phyloP scores from a whole-genome alignment of 129 eudicot species.

The Solidago caesia region DNA sequence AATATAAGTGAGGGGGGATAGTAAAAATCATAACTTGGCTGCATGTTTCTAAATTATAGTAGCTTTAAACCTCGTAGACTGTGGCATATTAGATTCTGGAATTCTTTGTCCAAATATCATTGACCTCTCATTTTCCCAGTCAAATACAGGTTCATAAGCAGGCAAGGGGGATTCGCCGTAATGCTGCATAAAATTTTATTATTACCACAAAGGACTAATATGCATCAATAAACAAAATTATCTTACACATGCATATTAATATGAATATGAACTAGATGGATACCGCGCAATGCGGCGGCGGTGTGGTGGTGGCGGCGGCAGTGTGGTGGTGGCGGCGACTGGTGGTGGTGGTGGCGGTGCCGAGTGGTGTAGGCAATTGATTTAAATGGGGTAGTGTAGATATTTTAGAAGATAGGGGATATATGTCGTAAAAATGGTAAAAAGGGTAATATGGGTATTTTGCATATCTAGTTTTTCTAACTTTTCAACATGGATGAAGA shows the following conservation, averaged over 20 bases:
- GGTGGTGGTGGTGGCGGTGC: too few species aligned
- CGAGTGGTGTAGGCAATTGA: too few species aligned
- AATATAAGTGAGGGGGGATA: neutral
- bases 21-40: constrained; percentile 1
- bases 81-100: constrained; percentile 70
- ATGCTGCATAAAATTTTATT: constrained; percentile 50
- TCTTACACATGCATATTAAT: constrained; percentile 1
- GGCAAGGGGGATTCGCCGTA: constrained; percentile 92
- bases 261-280: neutral
- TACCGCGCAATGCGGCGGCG: too few species aligned
- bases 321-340: too few species aligned
- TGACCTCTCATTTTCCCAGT: constrained; percentile 96
- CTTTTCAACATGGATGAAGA: too few species aligned
- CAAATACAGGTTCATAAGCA: constrained; percentile 97
- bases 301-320: too few species aligned
- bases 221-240: constrained; percentile 9
- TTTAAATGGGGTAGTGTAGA: too few species aligned
- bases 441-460: too few species aligned
- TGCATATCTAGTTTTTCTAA: too few species aligned
- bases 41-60: constrained; percentile 5
- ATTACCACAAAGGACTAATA: constrained; percentile 5
- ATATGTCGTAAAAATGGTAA: too few species aligned
- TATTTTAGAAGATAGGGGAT: too few species aligned
- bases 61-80: constrained; percentile 59
- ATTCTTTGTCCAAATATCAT: constrained; percentile 91